These are phyloP conservation scores for Dothideomycetes sp. DNA, from an alignment of 2,329 filamentous ascomycete species.

Conservation along the genomic window DNA sequence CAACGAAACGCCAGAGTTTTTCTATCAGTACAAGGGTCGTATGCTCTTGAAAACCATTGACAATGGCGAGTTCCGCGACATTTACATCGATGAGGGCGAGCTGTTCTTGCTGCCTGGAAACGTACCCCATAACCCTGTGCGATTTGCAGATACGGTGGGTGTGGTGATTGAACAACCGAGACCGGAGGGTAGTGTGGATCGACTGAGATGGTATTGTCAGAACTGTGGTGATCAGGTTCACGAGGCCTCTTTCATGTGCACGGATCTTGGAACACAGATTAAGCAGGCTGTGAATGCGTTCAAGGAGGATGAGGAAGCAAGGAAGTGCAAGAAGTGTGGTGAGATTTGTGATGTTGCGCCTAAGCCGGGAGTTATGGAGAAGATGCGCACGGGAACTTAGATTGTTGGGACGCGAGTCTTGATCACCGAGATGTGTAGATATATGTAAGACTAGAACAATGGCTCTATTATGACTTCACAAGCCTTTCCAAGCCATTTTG, in stretches of 20 bases:
- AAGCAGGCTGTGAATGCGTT: conserved; percentile 84
- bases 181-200: conserved; percentile 60
- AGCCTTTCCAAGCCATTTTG: conserved; percentile 72
- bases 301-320: conserved; percentile 56
- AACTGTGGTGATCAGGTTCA: conserved; percentile 64
- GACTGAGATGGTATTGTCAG: conserved; percentile 84
- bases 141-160: conserved; percentile 89
- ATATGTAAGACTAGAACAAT: not conserved
- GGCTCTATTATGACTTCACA: conserved; percentile 32
- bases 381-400: conserved; percentile 20
- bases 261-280: conserved; percentile 86
- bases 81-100: conserved; percentile 84
- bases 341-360: conserved; percentile 63
- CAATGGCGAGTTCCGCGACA: conserved; percentile 60
- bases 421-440: not conserved
- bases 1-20: conserved; percentile 93
- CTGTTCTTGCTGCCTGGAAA: conserved; percentile 91
- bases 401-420: not conserved
- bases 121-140: conserved; percentile 91
- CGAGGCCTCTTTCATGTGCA: conserved; percentile 80
- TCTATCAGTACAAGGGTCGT: conserved; percentile 88
- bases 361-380: conserved; percentile 29
- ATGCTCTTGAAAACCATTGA: conserved; percentile 94
- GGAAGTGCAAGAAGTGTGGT: conserved; percentile 72
- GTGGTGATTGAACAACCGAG: conserved; percentile 83